A percentile compares a stretch with the other conserved stretches of the same genome.
phyloP scores from a whole-genome alignment of 495 filamentous ascomycete species.

The Bryoglossum gracile region DNA sequence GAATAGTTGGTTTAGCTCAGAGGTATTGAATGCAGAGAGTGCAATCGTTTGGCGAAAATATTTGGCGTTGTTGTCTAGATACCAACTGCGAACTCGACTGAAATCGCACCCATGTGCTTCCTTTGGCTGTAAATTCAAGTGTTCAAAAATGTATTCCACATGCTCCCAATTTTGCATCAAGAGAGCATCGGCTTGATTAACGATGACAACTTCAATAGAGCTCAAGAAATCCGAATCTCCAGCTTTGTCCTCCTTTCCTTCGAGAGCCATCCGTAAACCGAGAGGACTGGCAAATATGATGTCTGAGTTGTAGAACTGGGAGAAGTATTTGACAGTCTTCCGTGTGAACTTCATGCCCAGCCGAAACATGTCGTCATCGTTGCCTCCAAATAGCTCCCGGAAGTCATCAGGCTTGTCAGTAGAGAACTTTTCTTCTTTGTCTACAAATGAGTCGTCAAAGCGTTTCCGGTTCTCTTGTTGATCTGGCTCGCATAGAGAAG shows the following conservation, averaged over 20 bases:
- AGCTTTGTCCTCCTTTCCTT: constrained; percentile 68
- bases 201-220: constrained; percentile 80
- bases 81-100: constrained; percentile 82
- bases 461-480: constrained; percentile 94
- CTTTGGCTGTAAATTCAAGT: constrained; percentile 84
- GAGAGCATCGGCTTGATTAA: constrained; percentile 89
- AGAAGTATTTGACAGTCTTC: constrained; percentile 89
- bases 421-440: constrained; percentile 57
- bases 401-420: constrained; percentile 80
- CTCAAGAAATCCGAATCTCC: constrained; percentile 85
- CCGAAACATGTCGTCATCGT: constrained; percentile 94
- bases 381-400: constrained; percentile 81
- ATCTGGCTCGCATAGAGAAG: constrained; percentile 65
- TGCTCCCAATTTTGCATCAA: constrained; percentile 99
- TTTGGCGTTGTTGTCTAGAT: constrained; percentile 75
- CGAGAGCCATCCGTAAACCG: constrained; percentile 83
- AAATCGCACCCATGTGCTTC: constrained; percentile 94
- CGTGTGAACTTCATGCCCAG: constrained; percentile 90
- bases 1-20: constrained; percentile 77
- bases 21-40: constrained; percentile 74
- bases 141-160: constrained; percentile 79
- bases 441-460: constrained; percentile 71
- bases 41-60: constrained; percentile 79
- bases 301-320: constrained; percentile 93
- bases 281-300: constrained; percentile 87